Conservation (phyloP, 257 asterid species). For the Solanum lignicaule region DNA sequence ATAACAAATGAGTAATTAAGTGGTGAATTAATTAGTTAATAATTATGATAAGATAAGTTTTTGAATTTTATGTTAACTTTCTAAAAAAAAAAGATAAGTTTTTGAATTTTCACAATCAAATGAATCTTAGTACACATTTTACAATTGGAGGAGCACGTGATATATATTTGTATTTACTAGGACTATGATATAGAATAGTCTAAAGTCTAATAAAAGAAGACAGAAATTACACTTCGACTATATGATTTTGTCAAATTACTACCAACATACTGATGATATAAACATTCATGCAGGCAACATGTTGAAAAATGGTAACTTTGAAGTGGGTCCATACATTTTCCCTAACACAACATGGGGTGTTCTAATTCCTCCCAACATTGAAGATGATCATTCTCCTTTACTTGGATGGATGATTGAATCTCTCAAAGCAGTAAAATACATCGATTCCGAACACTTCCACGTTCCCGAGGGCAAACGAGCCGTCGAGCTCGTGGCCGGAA, state of each 20-base stretch:
- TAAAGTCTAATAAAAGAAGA: not conserved
- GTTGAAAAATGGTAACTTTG: constrained; percentile 11
- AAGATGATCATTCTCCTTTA: constrained; percentile 5
- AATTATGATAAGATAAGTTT: too few species aligned
- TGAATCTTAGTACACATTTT: not conserved
- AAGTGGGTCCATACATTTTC: constrained; percentile 9
- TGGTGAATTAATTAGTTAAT: too few species aligned
- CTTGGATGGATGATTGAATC: constrained; percentile 17
- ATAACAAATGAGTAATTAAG: too few species aligned
- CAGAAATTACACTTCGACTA: not conserved
- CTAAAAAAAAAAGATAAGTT: too few species aligned
- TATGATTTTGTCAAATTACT: not conserved
- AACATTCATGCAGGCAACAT: not conserved
- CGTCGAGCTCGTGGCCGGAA: constrained; percentile 8
- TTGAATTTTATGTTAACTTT: not conserved
- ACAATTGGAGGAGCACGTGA: not conserved
- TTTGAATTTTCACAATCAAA: not conserved
- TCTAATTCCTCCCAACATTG: constrained; percentile 8
- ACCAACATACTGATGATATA: not conserved
- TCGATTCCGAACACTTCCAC: constrained; percentile 9
- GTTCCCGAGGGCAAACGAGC: constrained; percentile 7
- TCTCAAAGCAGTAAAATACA: constrained; percentile 17
- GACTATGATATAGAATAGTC: not conserved
- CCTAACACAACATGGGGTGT: constrained; percentile 10
- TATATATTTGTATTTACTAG: not conserved